Evolutionary conservation across 2,329 filamentous ascomycete genomes (phyloP).

Genomic region (Aspergillus transmontanensis): DNA sequence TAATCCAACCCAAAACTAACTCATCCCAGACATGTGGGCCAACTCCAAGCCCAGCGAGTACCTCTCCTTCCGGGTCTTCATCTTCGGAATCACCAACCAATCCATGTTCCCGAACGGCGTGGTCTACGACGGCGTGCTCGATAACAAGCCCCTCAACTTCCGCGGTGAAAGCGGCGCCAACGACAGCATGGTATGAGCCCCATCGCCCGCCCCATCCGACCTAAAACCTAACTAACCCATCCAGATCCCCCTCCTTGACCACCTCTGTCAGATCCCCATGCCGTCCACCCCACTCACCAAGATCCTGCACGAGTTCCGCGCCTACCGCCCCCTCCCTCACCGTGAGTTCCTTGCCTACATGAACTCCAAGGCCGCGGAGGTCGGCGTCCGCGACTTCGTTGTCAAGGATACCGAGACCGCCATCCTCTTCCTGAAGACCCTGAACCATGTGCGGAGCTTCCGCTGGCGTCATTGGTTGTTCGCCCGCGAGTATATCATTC

Average conservation of each 20-base stretch:
- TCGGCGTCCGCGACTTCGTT: slow-evolving; percentile 43
- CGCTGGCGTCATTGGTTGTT: slow-evolving; percentile 55
- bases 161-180: slow-evolving; percentile 92
- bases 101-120: slow-evolving; percentile 94
- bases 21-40: slow-evolving; percentile 73
- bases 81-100: slow-evolving; percentile 92
- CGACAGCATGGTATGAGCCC: slow-evolving; percentile 71
- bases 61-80: slow-evolving; percentile 90
- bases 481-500: slow-evolving; percentile 52
- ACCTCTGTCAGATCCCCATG: slow-evolving; percentile 83
- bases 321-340: slow-evolving; percentile 87
- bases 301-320: slow-evolving; percentile 84
- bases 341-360: slow-evolving; percentile 80
- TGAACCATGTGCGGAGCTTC: slow-evolving; percentile 53
- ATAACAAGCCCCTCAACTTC: slow-evolving; percentile 73
- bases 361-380: slow-evolving; percentile 52
- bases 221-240: neutral
- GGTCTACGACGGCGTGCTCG: slow-evolving; percentile 80
- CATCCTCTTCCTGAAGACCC: slow-evolving; percentile 47
- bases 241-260: slow-evolving; percentile 81
- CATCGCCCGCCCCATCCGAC: neutral
- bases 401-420: slow-evolving; percentile 43
- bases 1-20: neutral
- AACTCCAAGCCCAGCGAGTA: slow-evolving; percentile 83
- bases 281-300: slow-evolving; percentile 84